Conservation (phyloP, 2,329 filamentous ascomycete species). For the Cladosporium austrohemisphaericum region DNA sequence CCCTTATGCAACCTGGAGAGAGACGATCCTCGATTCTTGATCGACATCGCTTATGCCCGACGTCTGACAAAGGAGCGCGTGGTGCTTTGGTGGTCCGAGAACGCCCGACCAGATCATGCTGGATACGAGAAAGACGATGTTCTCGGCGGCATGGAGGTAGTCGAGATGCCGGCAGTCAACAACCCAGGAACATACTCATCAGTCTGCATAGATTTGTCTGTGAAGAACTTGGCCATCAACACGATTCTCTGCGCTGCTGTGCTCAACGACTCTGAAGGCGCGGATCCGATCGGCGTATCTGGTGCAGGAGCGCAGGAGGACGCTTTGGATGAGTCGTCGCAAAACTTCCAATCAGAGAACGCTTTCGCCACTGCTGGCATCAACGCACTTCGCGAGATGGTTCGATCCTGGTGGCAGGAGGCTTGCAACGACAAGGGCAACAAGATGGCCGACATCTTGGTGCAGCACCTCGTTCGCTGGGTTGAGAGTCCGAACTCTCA, state of each 20-base stretch:
- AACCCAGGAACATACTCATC: conserved; percentile 91
- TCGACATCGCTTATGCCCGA: conserved; percentile 91
- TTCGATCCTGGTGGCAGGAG: conserved; percentile 97
- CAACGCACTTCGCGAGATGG: conserved; percentile 91
- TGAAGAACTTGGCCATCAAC: conserved; percentile 94
- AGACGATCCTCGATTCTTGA: conserved; percentile 90
- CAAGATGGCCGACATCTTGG: conserved; percentile 94
- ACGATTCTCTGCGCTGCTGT: conserved; percentile 94
- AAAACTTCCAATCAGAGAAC: conserved; percentile 76
- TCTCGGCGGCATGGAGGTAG: conserved; percentile 73
- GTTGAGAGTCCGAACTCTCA: conserved; percentile 90
- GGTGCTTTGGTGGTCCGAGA: conserved; percentile 93
- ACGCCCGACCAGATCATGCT: conserved; percentile 85
- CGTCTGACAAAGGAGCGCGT: conserved; percentile 87
- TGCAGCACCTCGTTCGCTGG: conserved; percentile 96
- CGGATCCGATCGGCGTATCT: conserved; percentile 82
- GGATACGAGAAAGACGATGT: conserved; percentile 94
- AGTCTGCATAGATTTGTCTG: conserved; percentile 90
- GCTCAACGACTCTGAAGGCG: conserved; percentile 92
- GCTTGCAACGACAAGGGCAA: conserved; percentile 68
- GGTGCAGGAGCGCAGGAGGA: conserved; percentile 63
- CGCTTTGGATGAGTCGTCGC: conserved; percentile 57
- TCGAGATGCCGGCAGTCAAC: conserved; percentile 86
- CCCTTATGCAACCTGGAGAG: conserved; percentile 92
- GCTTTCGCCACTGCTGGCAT: conserved; percentile 92